These are phyloP conservation scores for Kurtzmaniella natalensis DNA, from an alignment of 1,139 yeast genomes.

Conservation along the genomic window DNA sequence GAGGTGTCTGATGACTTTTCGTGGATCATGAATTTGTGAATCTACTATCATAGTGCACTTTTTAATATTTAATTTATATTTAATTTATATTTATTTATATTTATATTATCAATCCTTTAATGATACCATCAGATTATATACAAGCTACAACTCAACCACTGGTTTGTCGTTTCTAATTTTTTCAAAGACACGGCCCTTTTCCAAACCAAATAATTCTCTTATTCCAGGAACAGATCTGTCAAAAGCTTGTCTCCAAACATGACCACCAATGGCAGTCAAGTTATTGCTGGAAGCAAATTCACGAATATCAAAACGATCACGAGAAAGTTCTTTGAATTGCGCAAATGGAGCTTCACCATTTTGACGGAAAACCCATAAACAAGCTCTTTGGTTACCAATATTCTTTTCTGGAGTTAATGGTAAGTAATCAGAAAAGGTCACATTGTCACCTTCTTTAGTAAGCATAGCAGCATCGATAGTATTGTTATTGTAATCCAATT, in stretches of 20 bases:
- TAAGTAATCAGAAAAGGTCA: constrained; percentile 54
- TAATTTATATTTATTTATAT: too few species aligned
- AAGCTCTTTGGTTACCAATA: constrained; percentile 74
- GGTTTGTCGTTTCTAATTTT: constrained; percentile 40
- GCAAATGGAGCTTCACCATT: constrained; percentile 14
- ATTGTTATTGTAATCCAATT: constrained; percentile 56
- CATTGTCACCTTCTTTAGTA: constrained; percentile 32
- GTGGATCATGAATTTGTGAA: too few species aligned
- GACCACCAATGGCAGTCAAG: constrained; percentile 81
- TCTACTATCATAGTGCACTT: too few species aligned
- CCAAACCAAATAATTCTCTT: constrained; percentile 68
- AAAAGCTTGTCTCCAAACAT: constrained; percentile 83
- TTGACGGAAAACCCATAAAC: constrained; percentile 91
- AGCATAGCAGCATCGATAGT: constrained; percentile 49
- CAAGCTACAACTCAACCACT: constrained; percentile 4
- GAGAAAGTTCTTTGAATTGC: constrained; percentile 4
- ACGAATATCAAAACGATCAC: constrained; percentile 65
- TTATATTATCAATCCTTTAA: too few species aligned
- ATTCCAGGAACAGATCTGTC: constrained; percentile 70
- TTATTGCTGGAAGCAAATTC: constrained; percentile 50
- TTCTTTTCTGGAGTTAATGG: constrained; percentile 94
- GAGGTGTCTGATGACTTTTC: too few species aligned
- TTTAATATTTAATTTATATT: too few species aligned
- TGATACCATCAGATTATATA: too few species aligned
- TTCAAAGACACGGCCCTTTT: constrained; percentile 69